Conservation (phyloP, 306 rosid species). For the Citrullus colocynthis region DNA sequence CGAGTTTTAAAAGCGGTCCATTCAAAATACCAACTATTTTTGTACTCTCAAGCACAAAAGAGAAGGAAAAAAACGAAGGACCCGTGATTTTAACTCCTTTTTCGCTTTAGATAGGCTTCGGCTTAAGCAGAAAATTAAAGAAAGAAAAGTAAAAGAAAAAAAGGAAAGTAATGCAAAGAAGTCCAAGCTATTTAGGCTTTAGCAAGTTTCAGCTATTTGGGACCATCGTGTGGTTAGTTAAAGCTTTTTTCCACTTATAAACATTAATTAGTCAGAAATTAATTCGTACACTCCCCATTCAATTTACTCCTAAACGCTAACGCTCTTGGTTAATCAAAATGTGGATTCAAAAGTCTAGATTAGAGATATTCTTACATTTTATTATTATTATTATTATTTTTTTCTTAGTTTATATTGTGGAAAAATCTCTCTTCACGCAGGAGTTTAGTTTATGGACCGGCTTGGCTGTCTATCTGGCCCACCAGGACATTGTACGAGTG, state of each 20-base stretch:
- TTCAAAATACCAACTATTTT: neutral
- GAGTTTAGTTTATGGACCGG: neutral
- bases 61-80: neutral
- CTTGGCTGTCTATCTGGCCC: neutral
- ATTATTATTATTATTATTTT: too few species aligned
- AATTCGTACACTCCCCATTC: neutral
- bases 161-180: too few species aligned
- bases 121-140: neutral
- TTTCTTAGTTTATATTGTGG: too few species aligned
- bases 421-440: too few species aligned
- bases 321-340: too few species aligned
- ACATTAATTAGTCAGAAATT: neutral
- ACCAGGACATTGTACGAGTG: conserved; percentile 7
- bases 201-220: neutral
- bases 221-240: neutral
- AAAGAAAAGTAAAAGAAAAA: neutral
- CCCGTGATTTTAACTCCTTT: conserved; percentile 8
- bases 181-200: neutral
- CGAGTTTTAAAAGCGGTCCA: conserved; percentile 2
- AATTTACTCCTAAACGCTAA: too few species aligned
- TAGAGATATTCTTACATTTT: too few species aligned
- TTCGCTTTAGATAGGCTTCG: neutral
- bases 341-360: too few species aligned
- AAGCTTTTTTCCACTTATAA: neutral
- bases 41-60: conserved; percentile 1